Conservation (phyloP, 257 asterid species). For the Solanum habrochaites region DNA sequence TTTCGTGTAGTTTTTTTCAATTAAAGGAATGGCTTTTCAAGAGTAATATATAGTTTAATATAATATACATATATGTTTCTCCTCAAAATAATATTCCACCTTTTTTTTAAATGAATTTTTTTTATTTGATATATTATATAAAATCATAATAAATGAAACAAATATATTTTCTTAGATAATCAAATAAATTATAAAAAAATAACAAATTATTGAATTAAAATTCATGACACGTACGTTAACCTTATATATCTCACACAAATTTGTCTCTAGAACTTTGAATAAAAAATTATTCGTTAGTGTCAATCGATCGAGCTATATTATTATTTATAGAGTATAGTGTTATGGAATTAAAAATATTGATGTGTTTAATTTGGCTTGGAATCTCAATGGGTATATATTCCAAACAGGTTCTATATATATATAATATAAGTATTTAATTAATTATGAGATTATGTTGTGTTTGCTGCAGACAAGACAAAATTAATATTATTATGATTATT, state of each 20-base stretch:
- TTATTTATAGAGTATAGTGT: background rate
- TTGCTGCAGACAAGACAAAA: background rate
- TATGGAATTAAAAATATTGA: conserved; percentile 16
- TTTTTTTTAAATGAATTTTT: background rate
- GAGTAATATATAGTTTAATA: background rate
- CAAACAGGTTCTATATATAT: background rate
- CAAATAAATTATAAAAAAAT: background rate
- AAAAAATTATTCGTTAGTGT: too few relatives aligned
- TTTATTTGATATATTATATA: background rate
- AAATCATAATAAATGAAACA: background rate
- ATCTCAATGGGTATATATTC: conserved; percentile 28
- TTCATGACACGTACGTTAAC: too few relatives aligned
- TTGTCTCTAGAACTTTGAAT: too few relatives aligned
- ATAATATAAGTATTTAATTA: background rate
- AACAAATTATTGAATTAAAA: background rate
- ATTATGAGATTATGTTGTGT: conserved; percentile 28
- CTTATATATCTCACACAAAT: too few relatives aligned
- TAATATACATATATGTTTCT: background rate
- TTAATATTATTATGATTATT: background rate
- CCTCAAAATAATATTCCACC: background rate
- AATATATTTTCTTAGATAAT: background rate
- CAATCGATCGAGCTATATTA: background rate
- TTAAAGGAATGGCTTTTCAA: background rate
- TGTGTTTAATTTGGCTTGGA: conserved; percentile 21
- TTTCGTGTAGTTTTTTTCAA: background rate